Percentiles rank a stretch among this genome's conserved stretches.
These are phyloP conservation scores for Cornus florida DNA, from an alignment of 148 eudicot genomes.

Conservation along the genomic window DNA sequence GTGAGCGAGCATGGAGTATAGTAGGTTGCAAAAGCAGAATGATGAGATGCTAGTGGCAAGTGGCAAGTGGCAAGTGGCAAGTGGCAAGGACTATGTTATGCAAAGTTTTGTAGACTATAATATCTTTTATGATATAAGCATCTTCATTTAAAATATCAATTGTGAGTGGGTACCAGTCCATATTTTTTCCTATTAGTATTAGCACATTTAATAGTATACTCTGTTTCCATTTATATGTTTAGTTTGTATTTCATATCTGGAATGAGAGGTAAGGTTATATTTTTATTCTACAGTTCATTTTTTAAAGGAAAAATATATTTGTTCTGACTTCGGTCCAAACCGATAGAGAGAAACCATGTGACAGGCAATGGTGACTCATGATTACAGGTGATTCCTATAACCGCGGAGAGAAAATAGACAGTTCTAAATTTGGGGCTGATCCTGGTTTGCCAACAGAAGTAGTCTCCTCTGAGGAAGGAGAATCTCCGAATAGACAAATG, in stretches of 20 bases:
- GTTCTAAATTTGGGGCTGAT: slow-evolving; percentile 79
- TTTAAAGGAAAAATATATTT: not conserved
- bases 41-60: not conserved
- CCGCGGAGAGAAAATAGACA: slow-evolving; percentile 76
- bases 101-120: not conserved
- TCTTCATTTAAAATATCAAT: not conserved
- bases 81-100: not conserved
- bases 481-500: slow-evolving; percentile 21
- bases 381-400: slow-evolving; percentile 72
- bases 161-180: too few relatives aligned
- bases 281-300: not conserved
- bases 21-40: not conserved
- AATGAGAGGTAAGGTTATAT: not conserved
- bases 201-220: too few relatives aligned
- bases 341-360: too few relatives aligned
- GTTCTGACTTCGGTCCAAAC: too few relatives aligned
- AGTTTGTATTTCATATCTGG: not conserved
- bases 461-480: slow-evolving; percentile 37
- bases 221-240: not conserved
- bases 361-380: not conserved
- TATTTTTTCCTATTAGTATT: too few relatives aligned
- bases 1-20: not conserved
- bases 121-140: not conserved
- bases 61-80: too few relatives aligned
- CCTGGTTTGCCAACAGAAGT: slow-evolving; percentile 61